phyloP scores from a whole-genome alignment of 257 asterid species.

The Primulina huaijiensis region DNA sequence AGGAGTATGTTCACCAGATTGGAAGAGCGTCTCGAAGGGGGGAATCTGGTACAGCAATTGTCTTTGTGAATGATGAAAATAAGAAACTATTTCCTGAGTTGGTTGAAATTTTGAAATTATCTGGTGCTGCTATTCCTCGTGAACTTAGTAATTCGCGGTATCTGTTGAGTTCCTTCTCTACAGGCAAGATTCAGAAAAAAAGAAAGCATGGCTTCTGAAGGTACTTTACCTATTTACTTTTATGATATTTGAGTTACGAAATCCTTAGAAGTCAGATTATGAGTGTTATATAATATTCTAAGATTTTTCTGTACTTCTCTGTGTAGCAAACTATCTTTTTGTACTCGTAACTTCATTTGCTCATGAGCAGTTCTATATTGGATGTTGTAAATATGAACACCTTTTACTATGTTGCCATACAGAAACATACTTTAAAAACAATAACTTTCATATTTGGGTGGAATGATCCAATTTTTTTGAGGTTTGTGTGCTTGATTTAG shows the following conservation, averaged over 20 bases:
- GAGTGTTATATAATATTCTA: not conserved
- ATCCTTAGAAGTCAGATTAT: not conserved
- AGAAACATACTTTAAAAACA: not conserved
- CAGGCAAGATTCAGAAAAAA: slow-evolving; percentile 49
- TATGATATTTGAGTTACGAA: not conserved
- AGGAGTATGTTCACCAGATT: slow-evolving; percentile 86
- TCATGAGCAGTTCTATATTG: not conserved
- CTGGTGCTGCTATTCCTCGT: slow-evolving; percentile 73
- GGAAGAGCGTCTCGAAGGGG: slow-evolving; percentile 97
- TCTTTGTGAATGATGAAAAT: slow-evolving; percentile 83
- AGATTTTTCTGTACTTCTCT: too few species aligned
- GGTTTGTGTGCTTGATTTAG: too few species aligned
- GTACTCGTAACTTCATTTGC: not conserved
- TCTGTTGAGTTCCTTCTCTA: slow-evolving; percentile 35
- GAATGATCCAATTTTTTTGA: too few species aligned
- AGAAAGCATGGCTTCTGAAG: slow-evolving; percentile 50
- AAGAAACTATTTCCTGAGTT: slow-evolving; percentile 65
- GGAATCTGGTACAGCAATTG: slow-evolving; percentile 66
- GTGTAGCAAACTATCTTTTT: not conserved
- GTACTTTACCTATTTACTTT: slow-evolving; percentile 5
- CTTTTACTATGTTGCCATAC: not conserved
- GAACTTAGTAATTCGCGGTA: slow-evolving; percentile 67
- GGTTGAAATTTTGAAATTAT: slow-evolving; percentile 55
- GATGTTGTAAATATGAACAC: not conserved
- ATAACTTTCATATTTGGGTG: too few species aligned